A percentile compares a stretch with the other conserved stretches of the same genome.
These are phyloP conservation scores for Xylaria sp. DNA, from an alignment of 2,329 filamentous ascomycete species.

Conservation along the genomic window DNA sequence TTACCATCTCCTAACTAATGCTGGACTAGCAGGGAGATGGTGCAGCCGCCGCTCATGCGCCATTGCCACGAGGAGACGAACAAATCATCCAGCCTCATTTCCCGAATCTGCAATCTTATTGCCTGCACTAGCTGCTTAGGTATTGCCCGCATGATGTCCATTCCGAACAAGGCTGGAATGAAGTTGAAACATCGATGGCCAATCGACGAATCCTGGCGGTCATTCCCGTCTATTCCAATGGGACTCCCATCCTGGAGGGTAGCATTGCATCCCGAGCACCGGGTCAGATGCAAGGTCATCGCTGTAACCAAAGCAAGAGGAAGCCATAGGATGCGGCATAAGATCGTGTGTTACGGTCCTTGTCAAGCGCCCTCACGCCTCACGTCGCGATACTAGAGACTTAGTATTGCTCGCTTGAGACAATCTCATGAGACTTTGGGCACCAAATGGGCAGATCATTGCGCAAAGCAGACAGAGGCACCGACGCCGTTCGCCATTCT, in stretches of 20 bases:
- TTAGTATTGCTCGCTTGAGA: not conserved
- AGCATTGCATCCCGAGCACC: slow-evolving; percentile 25
- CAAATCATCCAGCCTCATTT: slow-evolving; percentile 27
- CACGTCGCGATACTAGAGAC: not conserved
- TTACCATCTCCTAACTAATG: slow-evolving; percentile 11
- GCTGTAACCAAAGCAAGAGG: slow-evolving; percentile 20
- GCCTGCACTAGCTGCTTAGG: slow-evolving; percentile 1
- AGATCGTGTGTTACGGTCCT: slow-evolving; percentile 4
- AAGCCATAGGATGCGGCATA: slow-evolving; percentile 13
- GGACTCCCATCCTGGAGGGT: slow-evolving; percentile 10
- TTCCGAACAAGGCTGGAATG: slow-evolving; percentile 21
- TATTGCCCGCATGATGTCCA: slow-evolving; percentile 1
- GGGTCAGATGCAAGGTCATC: slow-evolving; percentile 10
- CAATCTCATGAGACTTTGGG: not conserved
- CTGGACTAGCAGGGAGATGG: slow-evolving; percentile 16
- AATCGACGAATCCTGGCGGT: slow-evolving; percentile 16
- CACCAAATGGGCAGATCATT: not conserved
- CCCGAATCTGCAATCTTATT: slow-evolving; percentile 19
- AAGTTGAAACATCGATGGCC: slow-evolving; percentile 8
- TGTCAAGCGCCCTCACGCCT: not conserved
- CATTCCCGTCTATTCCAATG: slow-evolving; percentile 9
- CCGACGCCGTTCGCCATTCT: not conserved
- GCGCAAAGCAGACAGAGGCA: not conserved
- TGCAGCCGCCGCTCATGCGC: slow-evolving; percentile 19
- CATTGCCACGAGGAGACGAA: slow-evolving; percentile 24